Evolutionary conservation across 2,329 filamentous ascomycete genomes (phyloP).

Genomic region (Blastomyces emzantsi): DNA sequence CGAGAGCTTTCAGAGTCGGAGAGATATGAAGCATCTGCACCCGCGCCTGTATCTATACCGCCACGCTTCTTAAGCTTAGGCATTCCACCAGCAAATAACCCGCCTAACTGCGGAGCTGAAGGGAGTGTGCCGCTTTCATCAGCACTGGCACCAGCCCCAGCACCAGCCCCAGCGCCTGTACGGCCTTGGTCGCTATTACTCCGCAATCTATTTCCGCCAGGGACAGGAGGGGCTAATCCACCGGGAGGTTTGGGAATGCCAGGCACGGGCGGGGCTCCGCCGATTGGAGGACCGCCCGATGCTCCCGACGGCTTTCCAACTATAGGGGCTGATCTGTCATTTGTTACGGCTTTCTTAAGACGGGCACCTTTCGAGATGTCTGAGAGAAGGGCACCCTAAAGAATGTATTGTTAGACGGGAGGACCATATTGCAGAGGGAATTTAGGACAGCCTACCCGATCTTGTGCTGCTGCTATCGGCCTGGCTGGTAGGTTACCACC

Average conservation of each 20-base stretch:
- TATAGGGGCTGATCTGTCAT: conserved; percentile 79
- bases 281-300: conserved; percentile 53
- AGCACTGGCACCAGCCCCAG: conserved; percentile 27
- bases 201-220: conserved; percentile 57
- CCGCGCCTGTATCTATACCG: conserved; percentile 66
- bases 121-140: conserved; percentile 51
- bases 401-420: conserved; percentile 16
- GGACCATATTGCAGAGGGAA: neutral
- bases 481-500: conserved; percentile 48
- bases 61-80: conserved; percentile 89
- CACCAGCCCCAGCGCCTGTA: conserved; percentile 21
- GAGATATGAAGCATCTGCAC: conserved; percentile 61
- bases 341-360: conserved; percentile 80
- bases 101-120: conserved; percentile 69
- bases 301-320: conserved; percentile 50
- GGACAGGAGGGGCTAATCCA: conserved; percentile 62
- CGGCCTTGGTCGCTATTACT: conserved; percentile 70
- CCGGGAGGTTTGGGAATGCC: conserved; percentile 50
- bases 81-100: conserved; percentile 88
- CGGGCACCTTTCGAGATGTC: conserved; percentile 76
- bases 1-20: conserved; percentile 66
- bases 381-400: conserved; percentile 70
- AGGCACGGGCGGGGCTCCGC: conserved; percentile 74
- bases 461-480: conserved; percentile 48
- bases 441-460: conserved; percentile 48